Evolutionary conservation across 768 basidiomycete species (phyloP).

Genomic region (Piloderma croceum): DNA sequence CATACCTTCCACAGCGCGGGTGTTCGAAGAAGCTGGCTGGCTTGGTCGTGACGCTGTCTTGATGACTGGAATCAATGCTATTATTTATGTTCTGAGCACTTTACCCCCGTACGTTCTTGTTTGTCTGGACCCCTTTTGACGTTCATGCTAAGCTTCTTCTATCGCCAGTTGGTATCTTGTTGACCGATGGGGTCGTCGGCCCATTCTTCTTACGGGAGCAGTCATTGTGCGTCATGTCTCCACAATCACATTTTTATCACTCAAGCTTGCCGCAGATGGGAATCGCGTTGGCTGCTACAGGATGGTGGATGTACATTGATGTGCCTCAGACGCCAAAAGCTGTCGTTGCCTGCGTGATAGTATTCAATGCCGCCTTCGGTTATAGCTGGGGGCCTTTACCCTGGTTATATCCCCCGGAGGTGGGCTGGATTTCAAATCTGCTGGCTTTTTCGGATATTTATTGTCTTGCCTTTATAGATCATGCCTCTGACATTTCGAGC

Average conservation of each 20-base stretch:
- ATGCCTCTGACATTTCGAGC: slow-evolving; percentile 86
- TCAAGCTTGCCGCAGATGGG: slow-evolving; percentile 57
- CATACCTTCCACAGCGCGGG: slow-evolving; percentile 49
- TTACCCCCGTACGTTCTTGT: slow-evolving; percentile 68
- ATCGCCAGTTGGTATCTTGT: slow-evolving; percentile 82
- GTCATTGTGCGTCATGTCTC: slow-evolving; percentile 51
- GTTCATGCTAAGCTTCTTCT: slow-evolving; percentile 6
- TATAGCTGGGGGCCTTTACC: slow-evolving; percentile 90
- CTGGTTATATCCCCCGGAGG: slow-evolving; percentile 87
- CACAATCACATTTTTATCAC: slow-evolving; percentile 6
- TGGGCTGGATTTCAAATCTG: slow-evolving; percentile 20
- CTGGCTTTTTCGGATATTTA: background rate
- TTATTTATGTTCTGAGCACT: slow-evolving; percentile 75
- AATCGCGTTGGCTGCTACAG: slow-evolving; percentile 68
- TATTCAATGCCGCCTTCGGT: slow-evolving; percentile 93
- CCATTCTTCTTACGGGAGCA: slow-evolving; percentile 84
- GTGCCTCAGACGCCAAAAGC: slow-evolving; percentile 78
- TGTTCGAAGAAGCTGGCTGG: slow-evolving; percentile 98
- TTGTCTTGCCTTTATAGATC: slow-evolving; percentile 46
- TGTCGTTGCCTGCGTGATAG: slow-evolving; percentile 83
- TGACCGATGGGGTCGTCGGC: slow-evolving; percentile 83
- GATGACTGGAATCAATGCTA: slow-evolving; percentile 92
- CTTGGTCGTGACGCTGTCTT: slow-evolving; percentile 87
- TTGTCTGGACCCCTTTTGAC: slow-evolving; percentile 2
- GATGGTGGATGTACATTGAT: slow-evolving; percentile 93